These are phyloP conservation scores for Nemania serpens DNA, from an alignment of 2,329 filamentous ascomycete genomes.

Conservation along the genomic window DNA sequence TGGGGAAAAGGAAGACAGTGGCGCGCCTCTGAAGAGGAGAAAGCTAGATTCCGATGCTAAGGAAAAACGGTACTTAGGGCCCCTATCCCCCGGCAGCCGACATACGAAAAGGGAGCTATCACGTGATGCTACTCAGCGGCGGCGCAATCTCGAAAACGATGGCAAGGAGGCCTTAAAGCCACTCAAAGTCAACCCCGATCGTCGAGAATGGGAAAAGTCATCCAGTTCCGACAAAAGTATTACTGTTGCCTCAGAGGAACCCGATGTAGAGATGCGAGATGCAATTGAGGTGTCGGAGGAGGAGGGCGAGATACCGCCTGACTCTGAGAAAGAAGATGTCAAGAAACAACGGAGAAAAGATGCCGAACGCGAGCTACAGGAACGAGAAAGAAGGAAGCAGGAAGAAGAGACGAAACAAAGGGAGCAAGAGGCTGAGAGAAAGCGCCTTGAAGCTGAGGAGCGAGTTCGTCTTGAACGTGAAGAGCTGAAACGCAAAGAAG, in stretches of 20 bases:
- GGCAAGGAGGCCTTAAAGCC: constrained; percentile 44
- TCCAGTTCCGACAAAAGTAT: constrained; percentile 54
- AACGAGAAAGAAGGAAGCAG: constrained; percentile 35
- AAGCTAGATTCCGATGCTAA: constrained; percentile 60
- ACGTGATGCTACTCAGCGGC: constrained; percentile 47
- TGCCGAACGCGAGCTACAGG: constrained; percentile 36
- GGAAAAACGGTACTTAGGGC: constrained; percentile 53
- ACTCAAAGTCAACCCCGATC: constrained; percentile 48
- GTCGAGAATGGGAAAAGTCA: constrained; percentile 49
- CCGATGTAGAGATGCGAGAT: constrained; percentile 61
- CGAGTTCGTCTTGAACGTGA: constrained; percentile 34
- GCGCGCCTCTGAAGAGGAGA: constrained; percentile 59
- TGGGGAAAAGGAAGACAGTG: constrained; percentile 57
- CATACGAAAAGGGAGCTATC: constrained; percentile 49
- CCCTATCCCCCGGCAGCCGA: constrained; percentile 52
- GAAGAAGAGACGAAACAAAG: constrained; percentile 39
- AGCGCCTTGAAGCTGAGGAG: constrained; percentile 42
- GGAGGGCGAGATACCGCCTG: background rate
- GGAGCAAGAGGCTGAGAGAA: constrained; percentile 42
- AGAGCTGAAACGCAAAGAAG: constrained; percentile 38
- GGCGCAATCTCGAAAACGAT: constrained; percentile 44
- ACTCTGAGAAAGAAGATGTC: constrained; percentile 32
- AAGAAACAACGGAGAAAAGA: constrained; percentile 42
- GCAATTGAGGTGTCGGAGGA: constrained; percentile 41
- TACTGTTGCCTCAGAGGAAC: constrained; percentile 62